Percentiles rank a stretch among this genome's conserved stretches.
These are phyloP conservation scores for Tylopilus plumbeoviolaceoides DNA, from an alignment of 768 basidiomycete genomes.

Conservation along the genomic window DNA sequence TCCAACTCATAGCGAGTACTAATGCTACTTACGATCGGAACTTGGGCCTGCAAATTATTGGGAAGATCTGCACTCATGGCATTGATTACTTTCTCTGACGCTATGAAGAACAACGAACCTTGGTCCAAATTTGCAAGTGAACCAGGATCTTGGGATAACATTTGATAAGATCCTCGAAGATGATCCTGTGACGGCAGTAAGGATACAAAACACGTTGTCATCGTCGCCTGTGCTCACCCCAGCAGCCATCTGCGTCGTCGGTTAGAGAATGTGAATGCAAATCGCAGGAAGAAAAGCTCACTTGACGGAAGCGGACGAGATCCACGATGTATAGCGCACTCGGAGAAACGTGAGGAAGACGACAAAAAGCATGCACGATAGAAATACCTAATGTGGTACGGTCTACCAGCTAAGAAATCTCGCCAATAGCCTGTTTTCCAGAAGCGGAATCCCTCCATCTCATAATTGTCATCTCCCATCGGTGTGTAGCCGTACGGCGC, in stretches of 20 bases:
- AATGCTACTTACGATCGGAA: slow-evolving; percentile 84
- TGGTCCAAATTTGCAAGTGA: slow-evolving; percentile 95
- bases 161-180: slow-evolving; percentile 88
- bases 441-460: slow-evolving; percentile 98
- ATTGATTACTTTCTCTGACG: background rate
- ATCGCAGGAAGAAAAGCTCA: slow-evolving; percentile 24
- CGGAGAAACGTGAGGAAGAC: slow-evolving; percentile 6
- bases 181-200: slow-evolving; percentile 54
- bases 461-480: slow-evolving; percentile 92
- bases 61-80: slow-evolving; percentile 66
- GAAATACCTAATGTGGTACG: slow-evolving; percentile 91
- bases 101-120: slow-evolving; percentile 40
- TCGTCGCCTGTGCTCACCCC: slow-evolving; percentile 40
- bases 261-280: background rate
- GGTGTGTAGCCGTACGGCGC: slow-evolving; percentile 96
- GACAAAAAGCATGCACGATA: background rate
- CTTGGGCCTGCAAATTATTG: slow-evolving; percentile 87
- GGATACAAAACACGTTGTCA: background rate
- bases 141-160: slow-evolving; percentile 88
- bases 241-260: slow-evolving; percentile 44
- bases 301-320: slow-evolving; percentile 90
- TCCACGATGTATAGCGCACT: slow-evolving; percentile 97
- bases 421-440: slow-evolving; percentile 99
- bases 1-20: background rate
- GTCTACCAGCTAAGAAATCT: slow-evolving; percentile 74